Conservation (phyloP, 148 eudicot genomes). For the Camellia granthamiana region DNA sequence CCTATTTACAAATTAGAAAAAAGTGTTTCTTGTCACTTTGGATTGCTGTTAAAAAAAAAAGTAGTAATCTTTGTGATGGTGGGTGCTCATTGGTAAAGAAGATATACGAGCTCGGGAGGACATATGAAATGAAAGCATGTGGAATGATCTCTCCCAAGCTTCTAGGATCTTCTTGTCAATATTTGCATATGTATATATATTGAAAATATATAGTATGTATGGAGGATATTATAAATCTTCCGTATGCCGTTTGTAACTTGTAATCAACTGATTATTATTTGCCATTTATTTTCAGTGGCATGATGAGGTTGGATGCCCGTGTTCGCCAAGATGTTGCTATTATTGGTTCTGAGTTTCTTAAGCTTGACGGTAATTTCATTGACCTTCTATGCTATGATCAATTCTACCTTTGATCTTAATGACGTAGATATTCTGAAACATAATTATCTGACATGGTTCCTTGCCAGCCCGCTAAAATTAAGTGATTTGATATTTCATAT, state of each 20-base stretch:
- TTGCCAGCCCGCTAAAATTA: not conserved
- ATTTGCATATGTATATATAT: too few species aligned
- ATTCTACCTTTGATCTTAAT: not conserved
- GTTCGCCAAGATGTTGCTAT: slow-evolving; percentile 90
- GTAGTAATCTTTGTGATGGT: not conserved
- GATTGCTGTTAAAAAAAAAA: not conserved
- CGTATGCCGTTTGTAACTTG: not conserved
- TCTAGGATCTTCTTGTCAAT: not conserved
- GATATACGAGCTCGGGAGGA: not conserved
- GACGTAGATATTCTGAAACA: not conserved
- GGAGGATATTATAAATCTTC: not conserved
- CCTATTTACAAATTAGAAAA: not conserved
- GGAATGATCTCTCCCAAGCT: slow-evolving; percentile 1
- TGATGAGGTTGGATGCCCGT: slow-evolving; percentile 82
- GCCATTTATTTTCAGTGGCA: slow-evolving; percentile 50
- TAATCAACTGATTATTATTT: not conserved
- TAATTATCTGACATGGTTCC: not conserved
- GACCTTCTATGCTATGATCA: not conserved
- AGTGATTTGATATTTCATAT: not conserved
- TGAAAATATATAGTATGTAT: too few species aligned
- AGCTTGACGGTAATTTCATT: slow-evolving; percentile 71
- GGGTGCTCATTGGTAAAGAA: not conserved
- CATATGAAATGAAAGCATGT: not conserved
- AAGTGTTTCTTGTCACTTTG: not conserved
- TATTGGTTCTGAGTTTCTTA: slow-evolving; percentile 78